These are phyloP conservation scores for Populus hybrid DNA, from an alignment of 441 rosid genomes.

Conservation along the genomic window DNA sequence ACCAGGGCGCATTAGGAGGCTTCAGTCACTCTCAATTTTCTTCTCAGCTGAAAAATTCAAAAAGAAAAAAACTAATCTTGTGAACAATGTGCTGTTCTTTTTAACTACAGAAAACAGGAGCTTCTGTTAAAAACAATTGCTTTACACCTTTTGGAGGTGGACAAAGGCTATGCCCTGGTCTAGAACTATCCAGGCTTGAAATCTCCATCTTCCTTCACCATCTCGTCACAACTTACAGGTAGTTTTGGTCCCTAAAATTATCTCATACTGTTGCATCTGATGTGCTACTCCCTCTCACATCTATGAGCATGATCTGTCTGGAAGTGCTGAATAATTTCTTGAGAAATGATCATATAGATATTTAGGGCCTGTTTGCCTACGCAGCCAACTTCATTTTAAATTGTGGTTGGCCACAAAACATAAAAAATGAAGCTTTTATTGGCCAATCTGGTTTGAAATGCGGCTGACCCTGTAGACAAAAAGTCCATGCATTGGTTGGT, in stretches of 20 bases:
- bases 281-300: no score
- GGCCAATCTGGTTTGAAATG: no score
- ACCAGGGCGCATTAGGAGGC: no score
- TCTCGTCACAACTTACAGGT: constrained; percentile 80
- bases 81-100: not conserved
- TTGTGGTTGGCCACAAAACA: no score
- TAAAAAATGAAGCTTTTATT: no score
- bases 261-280: not conserved
- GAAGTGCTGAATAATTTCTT: not conserved
- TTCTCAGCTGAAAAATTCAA: no score
- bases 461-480: no score
- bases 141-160: constrained; percentile 99
- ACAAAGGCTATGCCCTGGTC: constrained; percentile 88
- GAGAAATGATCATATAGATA: not conserved
- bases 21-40: no score
- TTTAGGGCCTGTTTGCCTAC: no score
- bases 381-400: no score
- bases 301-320: not conserved
- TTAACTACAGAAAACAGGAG: constrained; percentile 41
- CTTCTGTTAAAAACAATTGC: constrained; percentile 41
- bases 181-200: constrained; percentile 89
- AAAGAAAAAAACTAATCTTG: no score
- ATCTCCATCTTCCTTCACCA: constrained; percentile 77
- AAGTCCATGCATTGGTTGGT: not conserved
- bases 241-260: constrained; percentile 13